These are phyloP conservation scores for Colletotrichum sojae DNA, from an alignment of 2,329 filamentous ascomycete species.

Conservation along the genomic window DNA sequence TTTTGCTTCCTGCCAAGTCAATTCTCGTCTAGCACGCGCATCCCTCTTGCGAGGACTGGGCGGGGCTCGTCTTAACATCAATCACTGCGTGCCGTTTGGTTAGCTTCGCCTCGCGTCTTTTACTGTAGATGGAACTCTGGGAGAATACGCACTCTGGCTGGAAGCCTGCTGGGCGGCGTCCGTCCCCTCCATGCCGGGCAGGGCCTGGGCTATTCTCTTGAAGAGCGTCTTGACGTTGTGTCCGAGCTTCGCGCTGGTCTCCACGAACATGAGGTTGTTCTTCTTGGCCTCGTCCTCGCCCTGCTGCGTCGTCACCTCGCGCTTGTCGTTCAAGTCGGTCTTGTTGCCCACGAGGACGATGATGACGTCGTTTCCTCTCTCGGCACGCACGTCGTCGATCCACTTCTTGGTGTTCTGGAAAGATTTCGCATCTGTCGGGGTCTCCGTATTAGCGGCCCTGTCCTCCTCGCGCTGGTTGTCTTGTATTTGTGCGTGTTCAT, in stretches of 20 bases:
- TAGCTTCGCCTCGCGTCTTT: conserved; percentile 6
- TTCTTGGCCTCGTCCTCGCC: conserved; percentile 98
- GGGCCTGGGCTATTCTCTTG: conserved; percentile 96
- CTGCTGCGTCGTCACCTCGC: conserved; percentile 95
- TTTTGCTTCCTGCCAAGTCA: conserved; percentile 2
- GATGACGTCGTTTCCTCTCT: conserved; percentile 98
- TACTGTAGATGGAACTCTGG: not conserved
- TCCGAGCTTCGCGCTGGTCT: conserved; percentile 97
- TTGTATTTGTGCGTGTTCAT: too few species aligned
- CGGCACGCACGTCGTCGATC: conserved; percentile 97
- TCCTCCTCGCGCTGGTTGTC: too few species aligned
- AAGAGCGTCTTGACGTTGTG: conserved; percentile 99
- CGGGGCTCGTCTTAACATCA: conserved; percentile 88
- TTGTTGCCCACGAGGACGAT: conserved; percentile 99
- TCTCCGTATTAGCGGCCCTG: not conserved
- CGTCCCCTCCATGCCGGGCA: conserved; percentile 97
- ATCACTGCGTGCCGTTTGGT: conserved; percentile 76
- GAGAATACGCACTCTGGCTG: conserved; percentile 78
- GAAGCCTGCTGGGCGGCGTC: conserved; percentile 80
- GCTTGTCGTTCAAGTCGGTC: conserved; percentile 98
- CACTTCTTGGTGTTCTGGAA: conserved; percentile 99
- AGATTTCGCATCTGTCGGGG: conserved; percentile 81
- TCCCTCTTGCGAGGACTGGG: conserved; percentile 78
- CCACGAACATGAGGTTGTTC: conserved; percentile 98
- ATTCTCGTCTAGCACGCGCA: conserved; percentile 71